Evolutionary conservation across 345 rosid species (phyloP).

Genomic region (Tarenaya hassleriana): DNA sequence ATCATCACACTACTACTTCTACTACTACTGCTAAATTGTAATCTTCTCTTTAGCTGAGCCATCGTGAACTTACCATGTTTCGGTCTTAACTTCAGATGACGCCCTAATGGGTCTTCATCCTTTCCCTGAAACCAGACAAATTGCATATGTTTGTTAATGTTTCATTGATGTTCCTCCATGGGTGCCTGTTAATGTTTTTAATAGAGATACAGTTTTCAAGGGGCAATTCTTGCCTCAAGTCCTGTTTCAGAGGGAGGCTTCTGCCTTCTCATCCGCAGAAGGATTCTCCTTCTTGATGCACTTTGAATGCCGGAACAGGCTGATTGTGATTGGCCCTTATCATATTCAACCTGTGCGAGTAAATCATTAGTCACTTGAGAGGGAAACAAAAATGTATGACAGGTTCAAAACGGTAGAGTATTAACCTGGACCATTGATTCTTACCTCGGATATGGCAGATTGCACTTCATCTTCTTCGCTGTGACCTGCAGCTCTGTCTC

Average conservation of each 20-base stretch:
- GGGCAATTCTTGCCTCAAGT: slow-evolving; percentile 39
- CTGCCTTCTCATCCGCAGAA: slow-evolving; percentile 27
- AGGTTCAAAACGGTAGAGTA: background rate
- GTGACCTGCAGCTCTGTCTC: no score
- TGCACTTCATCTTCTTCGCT: slow-evolving; percentile 29
- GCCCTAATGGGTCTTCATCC: slow-evolving; percentile 14
- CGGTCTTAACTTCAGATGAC: no score
- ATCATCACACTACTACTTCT: slow-evolving; percentile 19
- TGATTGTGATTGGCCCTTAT: slow-evolving; percentile 21
- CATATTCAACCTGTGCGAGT: slow-evolving; percentile 19
- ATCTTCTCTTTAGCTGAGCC: slow-evolving; percentile 12
- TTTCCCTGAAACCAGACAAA: slow-evolving; percentile 13
- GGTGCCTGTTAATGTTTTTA: background rate
- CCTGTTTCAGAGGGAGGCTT: slow-evolving; percentile 10
- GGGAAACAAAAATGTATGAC: background rate
- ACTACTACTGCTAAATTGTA: slow-evolving; percentile 18
- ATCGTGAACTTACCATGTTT: slow-evolving; percentile 19
- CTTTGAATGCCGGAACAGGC: slow-evolving; percentile 37
- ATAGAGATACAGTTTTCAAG: background rate
- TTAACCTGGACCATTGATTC: background rate
- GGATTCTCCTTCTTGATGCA: slow-evolving; percentile 61
- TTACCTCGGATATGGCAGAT: slow-evolving; percentile 26
- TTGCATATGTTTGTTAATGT: slow-evolving; percentile 3
- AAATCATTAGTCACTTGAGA: slow-evolving; percentile 15
- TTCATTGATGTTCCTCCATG: background rate